Evolutionary conservation across 805 yeast species (phyloP).

Genomic region (Saturnispora kantuleensis): DNA sequence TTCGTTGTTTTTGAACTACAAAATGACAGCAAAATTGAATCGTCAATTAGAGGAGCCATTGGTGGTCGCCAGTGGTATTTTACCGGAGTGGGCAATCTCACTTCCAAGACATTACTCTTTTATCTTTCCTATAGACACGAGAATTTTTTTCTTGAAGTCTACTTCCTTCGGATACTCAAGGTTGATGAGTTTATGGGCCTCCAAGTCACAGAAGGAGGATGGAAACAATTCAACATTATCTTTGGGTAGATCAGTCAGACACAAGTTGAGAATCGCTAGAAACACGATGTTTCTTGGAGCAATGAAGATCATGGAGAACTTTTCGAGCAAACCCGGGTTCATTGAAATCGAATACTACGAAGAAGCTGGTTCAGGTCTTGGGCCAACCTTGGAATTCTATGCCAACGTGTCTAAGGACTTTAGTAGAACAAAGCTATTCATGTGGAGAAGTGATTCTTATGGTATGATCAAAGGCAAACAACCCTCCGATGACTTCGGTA

Average conservation of each 20-base stretch:
- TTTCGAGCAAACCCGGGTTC: slow-evolving; percentile 71
- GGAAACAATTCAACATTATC: slow-evolving; percentile 13
- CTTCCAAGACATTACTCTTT: slow-evolving; percentile 72
- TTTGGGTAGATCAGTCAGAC: slow-evolving; percentile 68
- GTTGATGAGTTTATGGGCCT: slow-evolving; percentile 66
- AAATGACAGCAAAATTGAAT: slow-evolving; percentile 75
- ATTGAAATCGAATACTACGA: slow-evolving; percentile 81
- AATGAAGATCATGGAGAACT: slow-evolving; percentile 60
- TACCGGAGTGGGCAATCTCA: slow-evolving; percentile 78
- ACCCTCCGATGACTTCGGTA: slow-evolving; percentile 3
- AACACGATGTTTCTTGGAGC: slow-evolving; percentile 65
- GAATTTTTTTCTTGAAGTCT: slow-evolving; percentile 68
- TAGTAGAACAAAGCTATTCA: slow-evolving; percentile 38
- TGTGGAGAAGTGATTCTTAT: slow-evolving; percentile 56
- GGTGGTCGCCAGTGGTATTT: slow-evolving; percentile 72
- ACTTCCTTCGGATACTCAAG: slow-evolving; percentile 90
- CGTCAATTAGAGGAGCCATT: slow-evolving; percentile 85
- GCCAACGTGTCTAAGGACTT: slow-evolving; percentile 73
- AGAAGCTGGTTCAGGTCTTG: slow-evolving; percentile 94
- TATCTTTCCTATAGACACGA: slow-evolving; percentile 72
- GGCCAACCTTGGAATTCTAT: slow-evolving; percentile 92
- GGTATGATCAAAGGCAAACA: not conserved
- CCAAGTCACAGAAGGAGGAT: slow-evolving; percentile 31
- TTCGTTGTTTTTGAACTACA: slow-evolving; percentile 55
- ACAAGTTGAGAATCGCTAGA: slow-evolving; percentile 71